Conservation (phyloP, 129 eudicot species). For the Flaveria robusta region DNA sequence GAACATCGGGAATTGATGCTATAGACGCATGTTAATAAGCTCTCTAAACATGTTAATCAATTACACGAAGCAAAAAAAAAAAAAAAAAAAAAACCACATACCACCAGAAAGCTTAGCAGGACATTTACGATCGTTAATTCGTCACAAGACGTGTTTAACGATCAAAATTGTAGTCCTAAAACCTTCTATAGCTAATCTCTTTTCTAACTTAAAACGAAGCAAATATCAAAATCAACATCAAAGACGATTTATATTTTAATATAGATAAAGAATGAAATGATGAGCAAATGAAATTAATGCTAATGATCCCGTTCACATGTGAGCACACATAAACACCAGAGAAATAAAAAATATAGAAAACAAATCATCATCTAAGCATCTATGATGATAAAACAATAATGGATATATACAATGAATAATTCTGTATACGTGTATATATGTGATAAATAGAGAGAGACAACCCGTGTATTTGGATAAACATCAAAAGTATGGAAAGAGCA, state of each 20-base stretch:
- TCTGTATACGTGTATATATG: background rate
- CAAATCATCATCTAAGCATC: background rate
- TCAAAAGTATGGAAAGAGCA: background rate
- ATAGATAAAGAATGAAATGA: background rate
- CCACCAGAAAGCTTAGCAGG: no score
- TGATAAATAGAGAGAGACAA: background rate
- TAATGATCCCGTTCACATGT: constrained; percentile 32
- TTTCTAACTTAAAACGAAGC: no score
- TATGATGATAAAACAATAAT: constrained; percentile 15
- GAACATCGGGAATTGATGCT: no score
- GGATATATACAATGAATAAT: constrained; percentile 8
- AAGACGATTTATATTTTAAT: background rate
- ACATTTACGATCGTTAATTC: no score
- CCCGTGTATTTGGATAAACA: background rate
- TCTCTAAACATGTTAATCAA: no score
- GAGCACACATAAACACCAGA: constrained; percentile 21
- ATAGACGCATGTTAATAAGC: no score
- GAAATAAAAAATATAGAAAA: background rate
- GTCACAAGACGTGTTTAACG: no score
- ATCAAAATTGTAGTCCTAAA: no score
- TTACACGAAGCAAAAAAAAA: no score
- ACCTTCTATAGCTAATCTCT: no score
- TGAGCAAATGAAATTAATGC: background rate
- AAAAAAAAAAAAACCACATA: no score
- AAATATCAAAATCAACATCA: no score